Percentiles rank a stretch among this genome's conserved stretches.
Conservation (phyloP, 2,329 filamentous ascomycete species). For the Aschersonia sp. region DNA sequence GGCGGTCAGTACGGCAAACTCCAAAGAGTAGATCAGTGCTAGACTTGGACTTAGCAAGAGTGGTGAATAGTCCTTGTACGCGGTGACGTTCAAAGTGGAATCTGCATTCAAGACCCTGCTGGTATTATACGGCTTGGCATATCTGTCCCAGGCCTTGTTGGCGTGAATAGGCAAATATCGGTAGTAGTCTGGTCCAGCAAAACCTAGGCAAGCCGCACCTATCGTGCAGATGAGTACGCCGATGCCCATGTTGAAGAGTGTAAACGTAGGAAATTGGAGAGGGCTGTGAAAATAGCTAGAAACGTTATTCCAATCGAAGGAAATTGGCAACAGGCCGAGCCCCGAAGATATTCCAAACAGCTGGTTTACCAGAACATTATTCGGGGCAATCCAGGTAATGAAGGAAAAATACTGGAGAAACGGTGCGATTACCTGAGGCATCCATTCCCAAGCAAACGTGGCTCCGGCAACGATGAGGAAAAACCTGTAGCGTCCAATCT, state of each 20-base stretch:
- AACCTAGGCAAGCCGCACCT: slow-evolving; percentile 37
- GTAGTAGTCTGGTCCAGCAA: slow-evolving; percentile 30
- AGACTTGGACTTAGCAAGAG: slow-evolving; percentile 38
- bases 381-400: slow-evolving; percentile 45
- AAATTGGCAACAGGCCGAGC: slow-evolving; percentile 45
- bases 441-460: slow-evolving; percentile 40
- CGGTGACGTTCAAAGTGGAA: slow-evolving; percentile 34
- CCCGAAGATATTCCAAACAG: slow-evolving; percentile 47
- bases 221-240: slow-evolving; percentile 33
- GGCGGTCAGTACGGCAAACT: slow-evolving; percentile 37
- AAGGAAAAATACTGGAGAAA: slow-evolving; percentile 43
- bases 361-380: slow-evolving; percentile 46
- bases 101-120: slow-evolving; percentile 34
- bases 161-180: slow-evolving; percentile 40
- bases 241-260: slow-evolving; percentile 41
- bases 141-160: slow-evolving; percentile 41
- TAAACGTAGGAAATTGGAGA: slow-evolving; percentile 41
- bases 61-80: slow-evolving; percentile 42
- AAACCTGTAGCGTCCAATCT: slow-evolving; percentile 37
- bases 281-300: slow-evolving; percentile 33
- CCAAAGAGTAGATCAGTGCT: slow-evolving; percentile 36
- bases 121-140: slow-evolving; percentile 33
- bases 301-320: slow-evolving; percentile 44
- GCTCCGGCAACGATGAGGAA: slow-evolving; percentile 35
- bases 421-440: slow-evolving; percentile 41